Evolutionary conservation across 495 filamentous ascomycete genomes (phyloP).

Genomic region (Hypomontagnella submonticulosa): DNA sequence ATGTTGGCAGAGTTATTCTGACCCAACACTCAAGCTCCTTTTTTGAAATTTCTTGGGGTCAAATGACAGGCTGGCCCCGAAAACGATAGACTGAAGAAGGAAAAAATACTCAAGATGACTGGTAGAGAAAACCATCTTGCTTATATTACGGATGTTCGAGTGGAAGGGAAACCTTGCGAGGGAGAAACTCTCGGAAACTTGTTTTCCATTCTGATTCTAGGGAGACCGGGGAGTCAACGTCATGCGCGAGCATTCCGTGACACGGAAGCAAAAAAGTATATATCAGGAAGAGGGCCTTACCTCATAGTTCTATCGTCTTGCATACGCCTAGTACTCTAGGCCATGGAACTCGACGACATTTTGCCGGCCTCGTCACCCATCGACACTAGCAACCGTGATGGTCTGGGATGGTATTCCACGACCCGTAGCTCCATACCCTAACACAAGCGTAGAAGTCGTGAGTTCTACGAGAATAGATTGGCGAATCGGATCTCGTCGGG

Average conservation of each 20-base stretch:
- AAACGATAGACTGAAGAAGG: constrained; percentile 34
- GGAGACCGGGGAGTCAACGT: constrained; percentile 18
- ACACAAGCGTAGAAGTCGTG: neutral
- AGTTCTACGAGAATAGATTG: neutral
- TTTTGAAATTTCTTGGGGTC: constrained; percentile 31
- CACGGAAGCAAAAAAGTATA: constrained; percentile 16
- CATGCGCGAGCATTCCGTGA: constrained; percentile 22
- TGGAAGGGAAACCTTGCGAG: constrained; percentile 10
- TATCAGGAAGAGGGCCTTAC: neutral
- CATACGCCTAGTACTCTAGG: too few species aligned
- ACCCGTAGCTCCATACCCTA: neutral
- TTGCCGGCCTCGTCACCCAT: neutral
- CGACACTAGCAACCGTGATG: neutral
- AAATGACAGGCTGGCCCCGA: constrained; percentile 26
- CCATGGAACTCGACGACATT: neutral
- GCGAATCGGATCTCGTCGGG: neutral
- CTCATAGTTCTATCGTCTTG: neutral
- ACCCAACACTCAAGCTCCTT: constrained; percentile 23
- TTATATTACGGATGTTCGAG: constrained; percentile 30
- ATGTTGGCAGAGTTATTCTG: constrained; percentile 32
- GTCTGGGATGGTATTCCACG: constrained; percentile 9
- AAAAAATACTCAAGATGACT: constrained; percentile 9
- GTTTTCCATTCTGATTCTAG: constrained; percentile 12
- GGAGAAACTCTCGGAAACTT: constrained; percentile 28
- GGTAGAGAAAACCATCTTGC: constrained; percentile 18